phyloP scores from a whole-genome alignment of 23 red algal genomes.

The Chondrus crispus region DNA sequence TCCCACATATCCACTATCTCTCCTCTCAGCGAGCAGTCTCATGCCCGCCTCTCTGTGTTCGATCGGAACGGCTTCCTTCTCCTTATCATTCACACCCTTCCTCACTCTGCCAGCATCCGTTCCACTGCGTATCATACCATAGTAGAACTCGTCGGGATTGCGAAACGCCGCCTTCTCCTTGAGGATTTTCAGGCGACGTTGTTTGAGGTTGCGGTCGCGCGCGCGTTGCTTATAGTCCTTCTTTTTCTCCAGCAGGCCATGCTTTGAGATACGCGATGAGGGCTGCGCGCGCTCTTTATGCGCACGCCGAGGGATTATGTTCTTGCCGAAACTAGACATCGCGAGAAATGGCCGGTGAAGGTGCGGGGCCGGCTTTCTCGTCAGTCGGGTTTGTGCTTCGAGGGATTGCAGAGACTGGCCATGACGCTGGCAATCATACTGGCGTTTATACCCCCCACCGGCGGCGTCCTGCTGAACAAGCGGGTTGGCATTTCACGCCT shows the following conservation, averaged over 20 bases:
- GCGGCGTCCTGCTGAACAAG: no score
- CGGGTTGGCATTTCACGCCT: no score
- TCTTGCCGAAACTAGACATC: conserved; percentile 71
- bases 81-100: conserved; percentile 5
- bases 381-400: no score
- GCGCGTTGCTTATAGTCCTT: conserved; percentile 94
- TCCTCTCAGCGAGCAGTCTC: conserved; percentile 41
- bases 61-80: conserved; percentile 29
- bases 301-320: conserved; percentile 75
- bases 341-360: neutral
- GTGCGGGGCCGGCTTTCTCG: neutral
- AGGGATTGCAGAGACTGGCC: no score
- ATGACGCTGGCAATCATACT: no score
- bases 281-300: conserved; percentile 91
- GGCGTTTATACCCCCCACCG: no score
- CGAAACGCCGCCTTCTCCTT: conserved; percentile 76
- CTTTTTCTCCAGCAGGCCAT: conserved; percentile 92
- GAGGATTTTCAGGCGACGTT: conserved; percentile 58
- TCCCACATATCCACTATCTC: conserved; percentile 58
- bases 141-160: conserved; percentile 98
- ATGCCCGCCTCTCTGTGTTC: neutral
- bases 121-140: conserved; percentile 53
- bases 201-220: conserved; percentile 65
- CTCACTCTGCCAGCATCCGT: conserved; percentile 31
- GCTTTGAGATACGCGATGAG: conserved; percentile 20